Conservation (phyloP, 495 filamentous ascomycete species). For the Aspergillus nidulans region DNA sequence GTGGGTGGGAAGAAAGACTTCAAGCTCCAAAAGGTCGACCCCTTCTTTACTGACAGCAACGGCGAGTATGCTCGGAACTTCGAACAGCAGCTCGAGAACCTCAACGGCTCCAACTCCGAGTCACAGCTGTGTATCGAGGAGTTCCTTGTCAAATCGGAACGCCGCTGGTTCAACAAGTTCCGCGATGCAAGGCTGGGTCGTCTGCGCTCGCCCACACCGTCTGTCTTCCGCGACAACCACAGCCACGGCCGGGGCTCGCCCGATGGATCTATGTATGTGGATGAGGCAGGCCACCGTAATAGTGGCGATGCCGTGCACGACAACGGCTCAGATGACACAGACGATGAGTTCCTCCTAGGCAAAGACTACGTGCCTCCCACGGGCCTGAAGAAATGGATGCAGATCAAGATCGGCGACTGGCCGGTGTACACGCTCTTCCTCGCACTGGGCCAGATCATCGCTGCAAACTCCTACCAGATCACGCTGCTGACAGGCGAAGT, state of each 20-base stretch:
- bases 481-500: slow-evolving; percentile 62
- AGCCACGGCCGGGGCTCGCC: slow-evolving; percentile 20
- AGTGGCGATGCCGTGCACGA: slow-evolving; percentile 21
- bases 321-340: slow-evolving; percentile 14
- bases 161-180: slow-evolving; percentile 63
- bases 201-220: slow-evolving; percentile 38
- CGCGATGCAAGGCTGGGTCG: slow-evolving; percentile 51
- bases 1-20: slow-evolving; percentile 60
- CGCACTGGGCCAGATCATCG: slow-evolving; percentile 64
- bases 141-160: slow-evolving; percentile 62
- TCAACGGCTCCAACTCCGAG: slow-evolving; percentile 54
- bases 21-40: slow-evolving; percentile 65
- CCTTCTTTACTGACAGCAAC: slow-evolving; percentile 64
- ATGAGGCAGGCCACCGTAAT: slow-evolving; percentile 23
- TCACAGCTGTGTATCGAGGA: slow-evolving; percentile 63
- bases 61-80: slow-evolving; percentile 58
- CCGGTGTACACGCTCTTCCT: slow-evolving; percentile 64
- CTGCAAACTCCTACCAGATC: slow-evolving; percentile 69
- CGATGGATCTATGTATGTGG: slow-evolving; percentile 28
- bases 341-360: slow-evolving; percentile 58
- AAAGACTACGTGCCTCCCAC: slow-evolving; percentile 62
- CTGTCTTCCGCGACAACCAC: slow-evolving; percentile 33
- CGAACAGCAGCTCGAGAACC: slow-evolving; percentile 52
- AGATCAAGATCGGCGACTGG: slow-evolving; percentile 55
- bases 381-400: slow-evolving; percentile 53